Evolutionary conservation across 441 rosid genomes (phyloP).

Genomic region (Syzygium syzygioides): DNA sequence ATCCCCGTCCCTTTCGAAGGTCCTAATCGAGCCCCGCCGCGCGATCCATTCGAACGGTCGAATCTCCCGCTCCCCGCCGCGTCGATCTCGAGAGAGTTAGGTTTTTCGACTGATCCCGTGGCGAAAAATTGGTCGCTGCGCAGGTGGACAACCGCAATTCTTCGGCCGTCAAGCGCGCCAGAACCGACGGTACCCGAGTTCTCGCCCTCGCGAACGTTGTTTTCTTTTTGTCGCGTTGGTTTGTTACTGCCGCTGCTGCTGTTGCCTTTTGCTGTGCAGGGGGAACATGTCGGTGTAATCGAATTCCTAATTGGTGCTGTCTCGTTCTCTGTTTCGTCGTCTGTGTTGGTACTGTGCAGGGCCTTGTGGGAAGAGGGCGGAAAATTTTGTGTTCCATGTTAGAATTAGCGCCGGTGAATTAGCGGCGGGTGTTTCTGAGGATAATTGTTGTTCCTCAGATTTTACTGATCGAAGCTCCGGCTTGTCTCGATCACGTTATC

Average conservation of each 20-base stretch:
- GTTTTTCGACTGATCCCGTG: background rate
- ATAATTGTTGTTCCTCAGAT: background rate
- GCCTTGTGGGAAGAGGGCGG: background rate
- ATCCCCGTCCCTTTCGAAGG: background rate
- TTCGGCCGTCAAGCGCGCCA: constrained; percentile 94
- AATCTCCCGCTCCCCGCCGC: background rate
- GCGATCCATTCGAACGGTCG: background rate
- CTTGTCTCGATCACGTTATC: background rate
- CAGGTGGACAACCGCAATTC: constrained; percentile 95
- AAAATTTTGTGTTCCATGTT: background rate
- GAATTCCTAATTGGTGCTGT: background rate
- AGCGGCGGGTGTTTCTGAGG: background rate
- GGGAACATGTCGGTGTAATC: background rate
- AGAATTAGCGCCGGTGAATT: background rate
- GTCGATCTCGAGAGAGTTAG: background rate
- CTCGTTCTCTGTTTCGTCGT: background rate
- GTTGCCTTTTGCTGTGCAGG: background rate
- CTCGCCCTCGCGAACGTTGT: background rate
- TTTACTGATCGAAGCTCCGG: background rate
- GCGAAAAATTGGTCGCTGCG: background rate
- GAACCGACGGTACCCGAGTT: constrained; percentile 70
- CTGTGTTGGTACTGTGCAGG: background rate
- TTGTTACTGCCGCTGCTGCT: background rate
- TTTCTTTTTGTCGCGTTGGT: background rate
- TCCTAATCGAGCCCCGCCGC: background rate